Conservation (phyloP, 2,329 filamentous ascomycete species). For the Aspergillus novoparasiticus region DNA sequence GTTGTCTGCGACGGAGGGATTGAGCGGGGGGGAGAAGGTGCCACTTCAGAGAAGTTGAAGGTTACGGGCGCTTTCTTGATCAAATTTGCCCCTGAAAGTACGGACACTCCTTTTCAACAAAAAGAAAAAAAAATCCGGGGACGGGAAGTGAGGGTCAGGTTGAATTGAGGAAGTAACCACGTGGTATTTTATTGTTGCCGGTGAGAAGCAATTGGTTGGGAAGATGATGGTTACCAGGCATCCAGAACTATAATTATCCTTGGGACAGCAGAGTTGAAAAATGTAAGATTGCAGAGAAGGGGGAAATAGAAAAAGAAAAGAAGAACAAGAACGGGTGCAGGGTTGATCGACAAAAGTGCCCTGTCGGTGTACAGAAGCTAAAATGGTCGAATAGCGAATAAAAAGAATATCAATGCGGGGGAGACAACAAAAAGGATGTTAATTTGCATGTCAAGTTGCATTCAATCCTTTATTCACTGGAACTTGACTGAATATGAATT, state of each 20-base stretch:
- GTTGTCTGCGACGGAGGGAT: conserved; percentile 9
- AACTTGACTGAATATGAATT: neutral
- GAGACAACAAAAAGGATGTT: neutral
- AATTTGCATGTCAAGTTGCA: neutral
- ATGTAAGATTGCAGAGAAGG: neutral
- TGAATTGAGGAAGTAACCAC: conserved; percentile 1
- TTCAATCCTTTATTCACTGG: neutral
- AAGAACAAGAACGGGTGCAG: conserved; percentile 5
- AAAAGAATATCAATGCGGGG: conserved; percentile 12
- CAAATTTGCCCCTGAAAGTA: conserved; percentile 3
- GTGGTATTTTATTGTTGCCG: neutral
- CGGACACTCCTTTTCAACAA: neutral
- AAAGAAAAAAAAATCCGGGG: neutral
- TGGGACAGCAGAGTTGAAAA: neutral
- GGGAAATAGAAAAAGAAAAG: conserved; percentile 2
- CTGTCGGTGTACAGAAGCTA: neutral
- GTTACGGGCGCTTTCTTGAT: neutral
- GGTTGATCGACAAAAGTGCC: conserved; percentile 6
- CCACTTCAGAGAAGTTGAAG: neutral
- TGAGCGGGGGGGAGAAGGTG: neutral
- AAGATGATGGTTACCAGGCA: neutral
- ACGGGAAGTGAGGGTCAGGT: neutral
- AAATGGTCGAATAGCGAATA: neutral
- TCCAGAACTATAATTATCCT: conserved; percentile 2
- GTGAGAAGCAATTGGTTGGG: neutral